These are phyloP conservation scores for Paraglomus brasilianum DNA, from an alignment of 192 early-diverging fungal genomes.

Conservation along the genomic window DNA sequence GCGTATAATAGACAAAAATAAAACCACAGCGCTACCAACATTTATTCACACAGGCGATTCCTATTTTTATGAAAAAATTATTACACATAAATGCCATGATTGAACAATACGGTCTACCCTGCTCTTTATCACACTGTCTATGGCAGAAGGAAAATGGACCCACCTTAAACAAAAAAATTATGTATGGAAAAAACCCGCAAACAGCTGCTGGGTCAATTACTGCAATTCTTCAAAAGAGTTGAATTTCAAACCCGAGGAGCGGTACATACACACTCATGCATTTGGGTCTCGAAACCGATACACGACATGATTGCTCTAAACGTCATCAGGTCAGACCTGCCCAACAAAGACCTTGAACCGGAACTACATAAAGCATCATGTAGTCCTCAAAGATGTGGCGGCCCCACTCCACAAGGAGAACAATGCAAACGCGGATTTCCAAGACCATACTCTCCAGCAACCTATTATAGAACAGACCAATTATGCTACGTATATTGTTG, in stretches of 20 bases:
- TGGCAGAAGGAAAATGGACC: neutral
- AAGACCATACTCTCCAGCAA: neutral
- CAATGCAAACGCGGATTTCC: neutral
- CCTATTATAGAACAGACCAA: neutral
- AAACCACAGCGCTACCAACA: slow-evolving; percentile 2
- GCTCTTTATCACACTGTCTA: neutral
- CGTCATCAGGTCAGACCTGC: neutral
- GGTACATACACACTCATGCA: neutral
- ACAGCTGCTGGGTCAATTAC: neutral
- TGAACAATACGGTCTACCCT: neutral
- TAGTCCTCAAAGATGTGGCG: neutral
- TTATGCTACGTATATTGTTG: neutral
- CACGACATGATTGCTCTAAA: neutral
- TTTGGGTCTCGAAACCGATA: neutral
- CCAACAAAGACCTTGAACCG: neutral
- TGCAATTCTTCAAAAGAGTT: neutral
- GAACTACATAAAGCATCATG: neutral
- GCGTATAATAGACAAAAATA: neutral
- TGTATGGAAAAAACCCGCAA: no score
- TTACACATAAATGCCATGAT: neutral
- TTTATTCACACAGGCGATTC: neutral
- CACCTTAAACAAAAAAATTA: no score
- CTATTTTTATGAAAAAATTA: slow-evolving; percentile 4
- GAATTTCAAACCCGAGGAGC: slow-evolving; percentile 9
- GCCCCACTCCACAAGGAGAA: neutral